Evolutionary conservation across 2,329 filamentous ascomycete species (phyloP).

Genomic region (Apiospora koreana): DNA sequence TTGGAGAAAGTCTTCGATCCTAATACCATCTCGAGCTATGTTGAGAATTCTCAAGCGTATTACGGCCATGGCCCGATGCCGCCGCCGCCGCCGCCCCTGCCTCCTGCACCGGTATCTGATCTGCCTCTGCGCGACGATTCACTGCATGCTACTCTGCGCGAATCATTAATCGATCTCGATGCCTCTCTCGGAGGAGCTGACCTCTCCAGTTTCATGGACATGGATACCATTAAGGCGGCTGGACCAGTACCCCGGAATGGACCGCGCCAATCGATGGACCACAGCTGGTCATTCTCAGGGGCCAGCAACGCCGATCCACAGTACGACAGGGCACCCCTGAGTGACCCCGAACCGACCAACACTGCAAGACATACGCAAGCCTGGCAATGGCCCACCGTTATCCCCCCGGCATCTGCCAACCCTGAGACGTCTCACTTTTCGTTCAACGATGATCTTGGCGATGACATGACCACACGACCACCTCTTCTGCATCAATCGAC

Average conservation of each 20-base stretch:
- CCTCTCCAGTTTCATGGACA: slow-evolving; percentile 59
- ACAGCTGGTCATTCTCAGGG: slow-evolving; percentile 46
- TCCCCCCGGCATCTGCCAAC: slow-evolving; percentile 53
- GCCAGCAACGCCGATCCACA: slow-evolving; percentile 35
- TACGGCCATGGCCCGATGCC: slow-evolving; percentile 50
- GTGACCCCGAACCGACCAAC: slow-evolving; percentile 58
- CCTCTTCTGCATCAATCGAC: slow-evolving; percentile 52
- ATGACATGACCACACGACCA: slow-evolving; percentile 40
- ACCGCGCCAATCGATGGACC: slow-evolving; percentile 49
- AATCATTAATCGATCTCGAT: slow-evolving; percentile 67
- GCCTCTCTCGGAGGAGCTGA: slow-evolving; percentile 58
- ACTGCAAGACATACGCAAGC: slow-evolving; percentile 53
- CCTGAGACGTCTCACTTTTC: slow-evolving; percentile 55
- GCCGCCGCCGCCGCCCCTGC: slow-evolving; percentile 31
- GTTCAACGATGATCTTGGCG: slow-evolving; percentile 37
- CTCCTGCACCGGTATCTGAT: slow-evolving; percentile 45
- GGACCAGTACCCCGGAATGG: slow-evolving; percentile 27
- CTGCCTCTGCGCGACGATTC: slow-evolving; percentile 61
- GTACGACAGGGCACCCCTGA: slow-evolving; percentile 51
- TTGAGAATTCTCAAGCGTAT: slow-evolving; percentile 63
- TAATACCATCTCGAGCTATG: slow-evolving; percentile 64
- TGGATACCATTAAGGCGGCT: slow-evolving; percentile 60
- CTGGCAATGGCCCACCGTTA: slow-evolving; percentile 60
- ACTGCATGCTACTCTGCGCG: slow-evolving; percentile 52
- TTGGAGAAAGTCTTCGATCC: slow-evolving; percentile 68